A percentile compares a stretch with the other conserved stretches of the same genome.
Conservation (phyloP, 2,329 filamentous ascomycete species). For the Colletotrichum zoysiae region DNA sequence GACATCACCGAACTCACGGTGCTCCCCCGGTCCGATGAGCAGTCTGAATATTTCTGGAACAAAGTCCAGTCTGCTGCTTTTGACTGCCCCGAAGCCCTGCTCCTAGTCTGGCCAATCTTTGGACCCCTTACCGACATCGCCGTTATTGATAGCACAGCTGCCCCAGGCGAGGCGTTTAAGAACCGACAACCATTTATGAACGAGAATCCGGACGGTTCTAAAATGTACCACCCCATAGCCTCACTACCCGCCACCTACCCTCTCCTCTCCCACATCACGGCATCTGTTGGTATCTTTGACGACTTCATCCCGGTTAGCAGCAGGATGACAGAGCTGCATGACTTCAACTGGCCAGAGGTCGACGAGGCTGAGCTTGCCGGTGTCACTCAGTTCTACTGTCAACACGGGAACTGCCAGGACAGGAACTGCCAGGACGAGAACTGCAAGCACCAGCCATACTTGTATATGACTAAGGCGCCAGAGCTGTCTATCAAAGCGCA, state of each 20-base stretch:
- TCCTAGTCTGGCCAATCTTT: conserved; percentile 24
- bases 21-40: conserved; percentile 7
- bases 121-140: conserved; percentile 5
- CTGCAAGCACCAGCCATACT: conserved; percentile 7
- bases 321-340: conserved; percentile 10
- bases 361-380: neutral
- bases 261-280: conserved; percentile 12
- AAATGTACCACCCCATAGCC: conserved; percentile 12
- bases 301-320: neutral
- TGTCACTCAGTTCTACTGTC: conserved; percentile 3
- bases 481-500: conserved; percentile 1
- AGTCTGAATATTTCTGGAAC: conserved; percentile 4
- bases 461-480: conserved; percentile 4
- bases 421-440: conserved; percentile 2
- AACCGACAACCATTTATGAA: conserved; percentile 15
- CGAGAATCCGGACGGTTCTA: conserved; percentile 7
- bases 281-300: conserved; percentile 7
- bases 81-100: conserved; percentile 5
- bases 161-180: neutral
- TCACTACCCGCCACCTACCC: conserved; percentile 22
- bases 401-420: neutral
- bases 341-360: neutral
- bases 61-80: neutral
- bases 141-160: conserved; percentile 13
- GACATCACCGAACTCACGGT: conserved; percentile 3